A percentile compares a stretch with the other conserved stretches of the same genome.
Conservation (phyloP, 2,329 filamentous ascomycete species). For the Emmonsiellopsis sp. region DNA sequence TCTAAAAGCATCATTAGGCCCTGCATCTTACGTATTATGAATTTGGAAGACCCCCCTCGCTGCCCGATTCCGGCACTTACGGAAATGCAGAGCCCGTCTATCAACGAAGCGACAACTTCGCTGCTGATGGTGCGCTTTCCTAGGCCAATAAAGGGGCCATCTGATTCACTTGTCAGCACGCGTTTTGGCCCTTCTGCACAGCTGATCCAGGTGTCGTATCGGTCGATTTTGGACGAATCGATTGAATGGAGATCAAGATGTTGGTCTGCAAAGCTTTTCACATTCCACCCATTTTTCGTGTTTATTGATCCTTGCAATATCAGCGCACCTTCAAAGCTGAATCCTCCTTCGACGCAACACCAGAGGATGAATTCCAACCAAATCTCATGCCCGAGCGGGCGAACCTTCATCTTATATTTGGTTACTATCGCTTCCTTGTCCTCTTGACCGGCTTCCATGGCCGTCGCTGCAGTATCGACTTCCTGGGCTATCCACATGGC, state of each 20-base stretch:
- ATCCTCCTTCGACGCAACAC: conserved; percentile 42
- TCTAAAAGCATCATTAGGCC: conserved; percentile 36
- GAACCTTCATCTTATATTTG: conserved; percentile 32
- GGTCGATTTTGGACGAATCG: conserved; percentile 26
- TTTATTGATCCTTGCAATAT: conserved; percentile 28
- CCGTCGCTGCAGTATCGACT: conserved; percentile 27
- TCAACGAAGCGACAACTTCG: conserved; percentile 48
- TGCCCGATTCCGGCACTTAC: conserved; percentile 33
- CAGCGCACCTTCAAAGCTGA: conserved; percentile 31
- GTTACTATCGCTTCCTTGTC: conserved; percentile 22
- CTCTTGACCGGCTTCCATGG: conserved; percentile 27
- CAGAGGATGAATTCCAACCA: conserved; percentile 44
- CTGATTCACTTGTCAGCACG: conserved; percentile 11
- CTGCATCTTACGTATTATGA: conserved; percentile 22
- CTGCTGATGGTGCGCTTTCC: conserved; percentile 44
- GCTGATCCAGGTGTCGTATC: conserved; percentile 27
- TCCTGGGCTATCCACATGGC: conserved; percentile 37
- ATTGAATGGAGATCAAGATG: conserved; percentile 19
- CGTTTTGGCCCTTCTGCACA: conserved; percentile 14
- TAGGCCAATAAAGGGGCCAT: conserved; percentile 30
- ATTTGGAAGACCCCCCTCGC: conserved; percentile 20
- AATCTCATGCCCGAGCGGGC: conserved; percentile 37
- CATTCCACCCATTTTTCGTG: conserved; percentile 27
- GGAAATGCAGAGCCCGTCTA: conserved; percentile 43
- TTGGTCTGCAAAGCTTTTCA: conserved; percentile 32